Evolutionary conservation across 2,329 filamentous ascomycete genomes (phyloP).

Genomic region (Escovopsis weberi): DNA sequence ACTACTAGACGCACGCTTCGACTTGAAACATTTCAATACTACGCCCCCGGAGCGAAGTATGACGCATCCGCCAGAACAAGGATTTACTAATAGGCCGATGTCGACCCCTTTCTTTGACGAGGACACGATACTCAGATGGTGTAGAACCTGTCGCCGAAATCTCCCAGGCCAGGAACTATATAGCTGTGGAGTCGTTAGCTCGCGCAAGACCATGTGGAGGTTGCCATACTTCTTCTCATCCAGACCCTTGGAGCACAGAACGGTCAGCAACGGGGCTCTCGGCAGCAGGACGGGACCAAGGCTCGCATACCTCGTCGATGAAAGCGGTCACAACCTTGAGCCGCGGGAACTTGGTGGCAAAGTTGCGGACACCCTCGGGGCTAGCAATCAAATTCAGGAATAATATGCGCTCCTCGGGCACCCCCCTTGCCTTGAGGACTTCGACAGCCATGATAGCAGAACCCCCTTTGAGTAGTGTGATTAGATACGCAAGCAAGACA

Average conservation of each 20-base stretch:
- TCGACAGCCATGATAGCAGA: constrained; percentile 96
- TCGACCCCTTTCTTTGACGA: not conserved
- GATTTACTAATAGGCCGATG: constrained; percentile 1
- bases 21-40: not conserved
- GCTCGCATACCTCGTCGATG: constrained; percentile 54
- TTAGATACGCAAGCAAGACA: constrained; percentile 1
- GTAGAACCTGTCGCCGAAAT: constrained; percentile 94
- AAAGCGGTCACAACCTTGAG: constrained; percentile 90
- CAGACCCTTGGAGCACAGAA: constrained; percentile 42
- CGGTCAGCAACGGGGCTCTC: constrained; percentile 3
- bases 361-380: constrained; percentile 78
- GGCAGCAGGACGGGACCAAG: not conserved
- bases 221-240: constrained; percentile 80
- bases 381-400: constrained; percentile 98
- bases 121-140: constrained; percentile 46
- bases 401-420: constrained; percentile 86
- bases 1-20: constrained; percentile 29
- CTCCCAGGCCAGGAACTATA: constrained; percentile 83
- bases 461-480: constrained; percentile 44
- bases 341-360: constrained; percentile 78
- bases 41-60: not conserved
- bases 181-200: constrained; percentile 49
- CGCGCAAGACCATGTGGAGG: constrained; percentile 5
- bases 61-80: not conserved
- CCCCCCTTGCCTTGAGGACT: constrained; percentile 75